These are phyloP conservation scores for Amaranthus tricolor DNA, from an alignment of 179 eudicot species.

Conservation along the genomic window DNA sequence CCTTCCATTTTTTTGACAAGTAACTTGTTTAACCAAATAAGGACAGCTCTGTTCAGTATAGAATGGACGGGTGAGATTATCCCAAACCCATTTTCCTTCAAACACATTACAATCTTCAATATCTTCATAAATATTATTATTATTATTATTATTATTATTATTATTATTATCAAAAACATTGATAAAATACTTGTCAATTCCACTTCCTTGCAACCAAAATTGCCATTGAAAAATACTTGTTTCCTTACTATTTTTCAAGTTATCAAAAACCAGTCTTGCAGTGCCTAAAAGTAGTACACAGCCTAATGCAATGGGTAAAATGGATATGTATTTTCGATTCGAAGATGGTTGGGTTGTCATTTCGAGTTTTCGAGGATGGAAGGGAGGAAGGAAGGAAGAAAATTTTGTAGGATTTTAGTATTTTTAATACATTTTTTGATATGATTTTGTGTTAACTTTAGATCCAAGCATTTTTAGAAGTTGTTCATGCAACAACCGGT, in stretches of 20 bases:
- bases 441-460: conserved; percentile 29
- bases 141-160: conserved; percentile 38
- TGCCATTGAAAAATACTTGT: conserved; percentile 31
- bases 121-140: conserved; percentile 45
- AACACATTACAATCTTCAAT: conserved; percentile 78
- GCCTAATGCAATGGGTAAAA: conserved; percentile 59
- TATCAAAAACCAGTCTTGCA: conserved; percentile 53
- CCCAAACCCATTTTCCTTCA: conserved; percentile 86
- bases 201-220: conserved; percentile 23
- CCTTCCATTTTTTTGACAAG: conserved; percentile 83
- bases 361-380: background rate
- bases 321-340: conserved; percentile 44
- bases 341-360: conserved; percentile 25
- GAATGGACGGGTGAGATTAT: conserved; percentile 55
- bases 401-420: background rate
- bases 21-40: conserved; percentile 78
- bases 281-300: conserved; percentile 64
- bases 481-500: conserved; percentile 56
- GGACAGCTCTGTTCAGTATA: conserved; percentile 75
- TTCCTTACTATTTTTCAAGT: conserved; percentile 43
- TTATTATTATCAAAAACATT: conserved; percentile 34
- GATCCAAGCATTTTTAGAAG: conserved; percentile 40
- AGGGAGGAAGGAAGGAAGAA: background rate
- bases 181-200: conserved; percentile 13
- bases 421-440: conserved; percentile 3